phyloP scores from a whole-genome alignment of 2,329 filamentous ascomycete genomes.

The Colletotrichum tropicicola region DNA sequence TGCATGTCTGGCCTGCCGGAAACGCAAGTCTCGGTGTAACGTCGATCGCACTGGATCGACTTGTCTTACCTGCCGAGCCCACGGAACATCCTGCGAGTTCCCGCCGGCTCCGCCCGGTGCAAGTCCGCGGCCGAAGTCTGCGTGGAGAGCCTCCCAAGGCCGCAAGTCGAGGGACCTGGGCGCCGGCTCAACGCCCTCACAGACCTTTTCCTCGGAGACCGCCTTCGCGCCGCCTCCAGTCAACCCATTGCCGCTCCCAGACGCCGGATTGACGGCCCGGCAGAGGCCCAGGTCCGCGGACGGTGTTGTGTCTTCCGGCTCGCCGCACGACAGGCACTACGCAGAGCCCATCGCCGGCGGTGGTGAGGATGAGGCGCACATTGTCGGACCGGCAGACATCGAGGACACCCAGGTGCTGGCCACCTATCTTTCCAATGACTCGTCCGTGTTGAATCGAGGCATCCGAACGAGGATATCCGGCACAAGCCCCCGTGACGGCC shows the following conservation, averaged over 20 bases:
- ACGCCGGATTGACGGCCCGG: constrained; percentile 37
- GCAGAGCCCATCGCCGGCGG: constrained; percentile 21
- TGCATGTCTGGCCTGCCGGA: constrained; percentile 67
- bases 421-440: constrained; percentile 40
- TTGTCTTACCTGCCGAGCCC: constrained; percentile 66
- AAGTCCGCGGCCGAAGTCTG: constrained; percentile 16
- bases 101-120: constrained; percentile 38
- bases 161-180: constrained; percentile 4
- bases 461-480: constrained; percentile 18
- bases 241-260: background rate
- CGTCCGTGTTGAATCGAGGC: constrained; percentile 6
- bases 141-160: constrained; percentile 1
- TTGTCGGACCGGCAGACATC: constrained; percentile 67
- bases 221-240: background rate
- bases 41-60: constrained; percentile 60
- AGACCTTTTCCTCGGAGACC: background rate
- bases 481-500: constrained; percentile 11
- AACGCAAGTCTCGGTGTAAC: constrained; percentile 69
- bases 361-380: constrained; percentile 56
- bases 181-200: background rate
- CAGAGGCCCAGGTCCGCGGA: background rate
- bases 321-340: background rate
- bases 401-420: constrained; percentile 69
- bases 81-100: constrained; percentile 65
- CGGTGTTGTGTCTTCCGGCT: background rate